Conservation (phyloP, 768 basidiomycete species). For the Auricularia cornea region DNA sequence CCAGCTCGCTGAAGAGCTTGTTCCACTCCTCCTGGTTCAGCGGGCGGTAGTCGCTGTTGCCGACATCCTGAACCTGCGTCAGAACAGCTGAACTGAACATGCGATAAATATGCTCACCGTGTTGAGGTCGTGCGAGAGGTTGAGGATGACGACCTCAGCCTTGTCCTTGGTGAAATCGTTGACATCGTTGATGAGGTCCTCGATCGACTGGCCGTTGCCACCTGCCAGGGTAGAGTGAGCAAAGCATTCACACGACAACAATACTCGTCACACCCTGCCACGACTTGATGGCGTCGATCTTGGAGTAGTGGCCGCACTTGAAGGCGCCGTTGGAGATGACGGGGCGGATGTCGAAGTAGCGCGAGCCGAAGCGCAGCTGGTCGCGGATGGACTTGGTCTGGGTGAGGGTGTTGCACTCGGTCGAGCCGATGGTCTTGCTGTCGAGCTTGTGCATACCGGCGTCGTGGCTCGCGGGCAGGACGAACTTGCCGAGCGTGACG, state of each 20-base stretch:
- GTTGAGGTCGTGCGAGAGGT: constrained; percentile 3
- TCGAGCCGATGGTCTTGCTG: background rate
- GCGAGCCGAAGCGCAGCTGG: constrained; percentile 1
- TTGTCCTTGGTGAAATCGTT: constrained; percentile 4
- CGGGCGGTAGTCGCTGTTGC: constrained; percentile 2
- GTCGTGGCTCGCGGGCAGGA: background rate
- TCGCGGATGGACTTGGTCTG: background rate
- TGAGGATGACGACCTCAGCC: constrained; percentile 4
- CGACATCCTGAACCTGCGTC: background rate
- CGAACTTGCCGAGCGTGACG: background rate
- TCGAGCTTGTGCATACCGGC: background rate
- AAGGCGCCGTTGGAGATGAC: background rate
- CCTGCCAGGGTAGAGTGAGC: background rate
- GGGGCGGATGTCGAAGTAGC: constrained; percentile 8
- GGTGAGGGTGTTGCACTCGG: constrained; percentile 2
- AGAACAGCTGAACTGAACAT: background rate
- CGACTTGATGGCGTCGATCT: background rate
- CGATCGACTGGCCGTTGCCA: constrained; percentile 4
- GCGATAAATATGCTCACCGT: background rate
- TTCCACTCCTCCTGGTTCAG: constrained; percentile 7
- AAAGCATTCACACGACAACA: too few species aligned
- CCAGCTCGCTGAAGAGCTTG: background rate
- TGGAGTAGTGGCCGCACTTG: constrained; percentile 3
- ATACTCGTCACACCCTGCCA: background rate
- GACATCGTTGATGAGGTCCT: constrained; percentile 5